These are phyloP conservation scores for Globisporangium iwayamae DNA, from an alignment of 352 stramenopile species.

Conservation along the genomic window DNA sequence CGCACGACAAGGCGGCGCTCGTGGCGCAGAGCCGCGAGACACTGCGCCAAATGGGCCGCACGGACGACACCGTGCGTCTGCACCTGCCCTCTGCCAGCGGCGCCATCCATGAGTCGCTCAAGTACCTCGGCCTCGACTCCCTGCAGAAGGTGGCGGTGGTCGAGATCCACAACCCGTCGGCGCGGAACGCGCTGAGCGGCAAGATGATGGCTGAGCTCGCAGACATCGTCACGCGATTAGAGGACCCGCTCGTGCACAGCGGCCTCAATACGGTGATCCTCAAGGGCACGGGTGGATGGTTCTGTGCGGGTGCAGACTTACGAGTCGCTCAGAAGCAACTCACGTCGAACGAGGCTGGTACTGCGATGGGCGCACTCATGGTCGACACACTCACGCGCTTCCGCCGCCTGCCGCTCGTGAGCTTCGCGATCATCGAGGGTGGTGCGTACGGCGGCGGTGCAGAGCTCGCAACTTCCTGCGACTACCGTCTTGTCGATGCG, in stretches of 20 bases:
- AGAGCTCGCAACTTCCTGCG: constrained; percentile 77
- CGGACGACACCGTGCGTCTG: constrained; percentile 35
- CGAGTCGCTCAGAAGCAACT: constrained; percentile 73
- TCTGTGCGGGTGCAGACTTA: constrained; percentile 84
- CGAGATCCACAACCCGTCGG: constrained; percentile 66
- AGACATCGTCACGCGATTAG: constrained; percentile 59
- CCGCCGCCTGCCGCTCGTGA: constrained; percentile 73
- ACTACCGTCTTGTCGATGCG: constrained; percentile 68
- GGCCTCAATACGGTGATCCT: constrained; percentile 66
- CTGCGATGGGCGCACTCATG: constrained; percentile 73
- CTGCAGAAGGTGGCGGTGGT: constrained; percentile 55
- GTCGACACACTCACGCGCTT: constrained; percentile 68
- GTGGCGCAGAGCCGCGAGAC: constrained; percentile 42
- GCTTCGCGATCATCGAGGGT: constrained; percentile 74
- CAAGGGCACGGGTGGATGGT: constrained; percentile 56
- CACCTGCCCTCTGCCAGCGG: constrained; percentile 21
- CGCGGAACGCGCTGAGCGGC: constrained; percentile 73
- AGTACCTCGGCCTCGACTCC: constrained; percentile 17
- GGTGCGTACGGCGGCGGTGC: constrained; percentile 80
- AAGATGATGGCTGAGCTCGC: constrained; percentile 88
- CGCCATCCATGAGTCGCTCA: constrained; percentile 7
- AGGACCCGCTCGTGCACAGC: constrained; percentile 43
- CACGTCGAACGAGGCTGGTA: constrained; percentile 57
- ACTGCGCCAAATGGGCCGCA: constrained; percentile 33
- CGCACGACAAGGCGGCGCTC: constrained; percentile 32